Conservation (phyloP, 1,139 yeast genomes). For the Nakaseomyces sp. region DNA sequence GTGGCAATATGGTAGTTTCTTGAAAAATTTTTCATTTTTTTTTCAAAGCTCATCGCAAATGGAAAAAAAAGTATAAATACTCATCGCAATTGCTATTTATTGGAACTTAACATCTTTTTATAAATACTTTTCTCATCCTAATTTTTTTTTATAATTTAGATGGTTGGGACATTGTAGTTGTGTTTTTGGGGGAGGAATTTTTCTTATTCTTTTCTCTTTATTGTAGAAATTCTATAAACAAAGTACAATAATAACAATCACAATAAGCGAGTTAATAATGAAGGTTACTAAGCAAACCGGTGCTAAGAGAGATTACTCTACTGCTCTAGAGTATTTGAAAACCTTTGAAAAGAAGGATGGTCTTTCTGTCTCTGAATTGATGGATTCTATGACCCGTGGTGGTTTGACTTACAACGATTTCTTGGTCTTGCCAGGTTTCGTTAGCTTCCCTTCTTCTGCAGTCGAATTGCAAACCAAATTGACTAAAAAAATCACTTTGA, state of each 20-base stretch:
- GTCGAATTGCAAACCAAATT: slow-evolving; percentile 77
- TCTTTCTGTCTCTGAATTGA: slow-evolving; percentile 68
- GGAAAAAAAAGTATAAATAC: slow-evolving; percentile 13
- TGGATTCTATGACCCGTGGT: slow-evolving; percentile 86
- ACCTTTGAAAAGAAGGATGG: slow-evolving; percentile 74
- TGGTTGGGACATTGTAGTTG: slow-evolving; percentile 7
- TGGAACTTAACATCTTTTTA: too few relatives aligned
- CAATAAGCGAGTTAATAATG: neutral
- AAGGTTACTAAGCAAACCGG: slow-evolving; percentile 8
- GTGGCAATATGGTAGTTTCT: too few relatives aligned
- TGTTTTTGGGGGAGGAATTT: neutral
- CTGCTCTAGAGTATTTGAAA: slow-evolving; percentile 60
- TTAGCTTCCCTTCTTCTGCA: slow-evolving; percentile 70
- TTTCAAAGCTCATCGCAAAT: slow-evolving; percentile 7
- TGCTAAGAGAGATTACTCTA: slow-evolving; percentile 41
- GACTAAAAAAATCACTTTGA: slow-evolving; percentile 84
- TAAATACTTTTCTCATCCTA: neutral
- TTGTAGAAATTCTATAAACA: neutral
- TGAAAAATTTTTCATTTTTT: slow-evolving; percentile 4
- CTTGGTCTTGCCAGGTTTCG: slow-evolving; percentile 89
- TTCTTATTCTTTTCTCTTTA: neutral
- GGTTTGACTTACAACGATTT: slow-evolving; percentile 97
- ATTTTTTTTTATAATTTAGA: neutral
- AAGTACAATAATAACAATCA: neutral
- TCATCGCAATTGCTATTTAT: slow-evolving; percentile 8